A percentile compares a stretch with the other conserved stretches of the same genome.
Conservation (phyloP, 2,329 filamentous ascomycete genomes). For the Hypoxylon sp. region DNA sequence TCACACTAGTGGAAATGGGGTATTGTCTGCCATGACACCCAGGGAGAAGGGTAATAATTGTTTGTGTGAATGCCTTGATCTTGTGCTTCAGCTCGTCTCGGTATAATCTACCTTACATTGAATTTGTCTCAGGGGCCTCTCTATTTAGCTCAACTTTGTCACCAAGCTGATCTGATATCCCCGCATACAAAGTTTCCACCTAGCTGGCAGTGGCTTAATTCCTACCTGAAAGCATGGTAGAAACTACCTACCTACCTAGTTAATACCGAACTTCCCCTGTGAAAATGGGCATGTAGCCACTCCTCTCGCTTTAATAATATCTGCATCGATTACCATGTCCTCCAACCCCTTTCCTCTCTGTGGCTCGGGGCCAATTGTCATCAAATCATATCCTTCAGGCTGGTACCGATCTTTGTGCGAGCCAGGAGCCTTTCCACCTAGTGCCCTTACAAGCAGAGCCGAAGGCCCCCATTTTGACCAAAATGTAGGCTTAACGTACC, state of each 20-base stretch:
- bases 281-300: conserved; percentile 4
- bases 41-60: too few species aligned
- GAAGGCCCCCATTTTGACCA: background rate
- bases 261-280: background rate
- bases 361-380: conserved; percentile 47
- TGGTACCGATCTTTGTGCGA: conserved; percentile 35
- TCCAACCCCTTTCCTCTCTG: conserved; percentile 56
- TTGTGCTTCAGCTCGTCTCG: too few species aligned
- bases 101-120: too few species aligned
- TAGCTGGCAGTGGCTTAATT: background rate
- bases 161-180: background rate
- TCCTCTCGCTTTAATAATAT: background rate
- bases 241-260: background rate
- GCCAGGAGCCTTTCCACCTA: conserved; percentile 2
- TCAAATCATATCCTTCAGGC: conserved; percentile 64
- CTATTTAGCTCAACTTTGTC: too few species aligned
- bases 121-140: too few species aligned
- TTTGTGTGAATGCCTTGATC: too few species aligned
- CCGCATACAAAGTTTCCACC: background rate
- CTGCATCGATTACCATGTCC: conserved; percentile 11
- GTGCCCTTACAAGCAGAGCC: conserved; percentile 1
- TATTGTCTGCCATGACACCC: too few species aligned
- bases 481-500: conserved; percentile 6
- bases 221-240: background rate
- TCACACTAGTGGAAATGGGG: too few species aligned